phyloP scores from a whole-genome alignment of 2,329 filamentous ascomycete species.

The Penicillium psychrosexuale region DNA sequence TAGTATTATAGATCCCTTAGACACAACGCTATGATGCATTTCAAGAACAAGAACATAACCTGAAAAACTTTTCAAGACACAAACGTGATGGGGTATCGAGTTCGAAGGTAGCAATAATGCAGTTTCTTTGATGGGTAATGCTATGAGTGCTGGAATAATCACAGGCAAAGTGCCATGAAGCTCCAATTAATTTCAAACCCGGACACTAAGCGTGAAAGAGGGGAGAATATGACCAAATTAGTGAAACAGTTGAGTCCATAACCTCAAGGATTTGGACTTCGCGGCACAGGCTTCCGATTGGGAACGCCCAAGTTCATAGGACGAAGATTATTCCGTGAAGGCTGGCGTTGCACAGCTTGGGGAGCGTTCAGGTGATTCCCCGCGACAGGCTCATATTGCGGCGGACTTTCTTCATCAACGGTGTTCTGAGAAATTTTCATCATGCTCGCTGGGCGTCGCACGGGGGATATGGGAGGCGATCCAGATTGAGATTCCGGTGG shows the following conservation, averaged over 20 bases:
- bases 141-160: neutral
- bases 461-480: constrained; percentile 32
- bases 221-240: neutral
- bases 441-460: constrained; percentile 32
- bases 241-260: neutral
- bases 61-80: neutral
- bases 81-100: constrained; percentile 1
- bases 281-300: constrained; percentile 38
- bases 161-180: neutral
- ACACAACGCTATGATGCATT: neutral
- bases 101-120: neutral
- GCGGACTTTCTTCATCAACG: constrained; percentile 30
- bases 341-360: constrained; percentile 17
- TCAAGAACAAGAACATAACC: neutral
- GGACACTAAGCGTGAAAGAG: neutral
- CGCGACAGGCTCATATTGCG: constrained; percentile 31
- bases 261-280: constrained; percentile 13
- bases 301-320: constrained; percentile 39
- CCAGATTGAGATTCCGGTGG: constrained; percentile 35
- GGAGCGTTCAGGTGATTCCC: constrained; percentile 15
- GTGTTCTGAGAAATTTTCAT: constrained; percentile 30
- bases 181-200: neutral
- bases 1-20: neutral
- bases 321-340: constrained; percentile 25
- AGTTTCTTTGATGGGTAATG: neutral